Percentiles rank a stretch among this genome's conserved stretches.
phyloP scores from a whole-genome alignment of 306 rosid genomes.

The Cyclanthera cordifolia region DNA sequence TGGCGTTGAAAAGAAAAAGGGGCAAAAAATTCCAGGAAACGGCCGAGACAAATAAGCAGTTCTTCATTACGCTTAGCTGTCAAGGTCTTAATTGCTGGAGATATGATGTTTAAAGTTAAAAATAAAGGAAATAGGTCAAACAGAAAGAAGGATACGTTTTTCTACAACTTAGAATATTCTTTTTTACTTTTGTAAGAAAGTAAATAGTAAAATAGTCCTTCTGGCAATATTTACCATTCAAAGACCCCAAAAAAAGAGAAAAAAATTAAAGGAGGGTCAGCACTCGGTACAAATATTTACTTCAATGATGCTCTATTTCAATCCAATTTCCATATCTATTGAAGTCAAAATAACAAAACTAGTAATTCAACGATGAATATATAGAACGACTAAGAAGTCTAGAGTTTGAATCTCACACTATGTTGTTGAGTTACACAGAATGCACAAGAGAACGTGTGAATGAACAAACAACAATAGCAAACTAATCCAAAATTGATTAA shows the following conservation, averaged over 20 bases:
- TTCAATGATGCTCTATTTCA: neutral
- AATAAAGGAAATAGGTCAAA: neutral
- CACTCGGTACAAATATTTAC: neutral
- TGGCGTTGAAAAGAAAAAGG: neutral
- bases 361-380: too few species aligned
- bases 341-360: neutral
- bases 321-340: neutral
- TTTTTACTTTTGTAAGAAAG: neutral
- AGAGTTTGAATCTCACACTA: too few species aligned
- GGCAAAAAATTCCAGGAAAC: neutral
- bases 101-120: neutral
- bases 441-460: neutral
- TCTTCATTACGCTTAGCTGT: neutral
- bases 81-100: neutral
- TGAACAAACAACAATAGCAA: neutral
- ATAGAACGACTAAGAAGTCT: too few species aligned
- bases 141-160: neutral
- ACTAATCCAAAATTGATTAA: neutral
- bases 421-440: neutral
- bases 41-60: neutral
- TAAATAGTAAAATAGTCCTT: neutral
- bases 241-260: neutral
- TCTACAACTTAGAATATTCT: neutral
- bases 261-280: neutral
- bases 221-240: neutral